Evolutionary conservation across 225 moss, liverwort and hornwort genomes (phyloP), one percentile per base, ranked within the genome.

Genomic region (Neckera pumila): DNA sequence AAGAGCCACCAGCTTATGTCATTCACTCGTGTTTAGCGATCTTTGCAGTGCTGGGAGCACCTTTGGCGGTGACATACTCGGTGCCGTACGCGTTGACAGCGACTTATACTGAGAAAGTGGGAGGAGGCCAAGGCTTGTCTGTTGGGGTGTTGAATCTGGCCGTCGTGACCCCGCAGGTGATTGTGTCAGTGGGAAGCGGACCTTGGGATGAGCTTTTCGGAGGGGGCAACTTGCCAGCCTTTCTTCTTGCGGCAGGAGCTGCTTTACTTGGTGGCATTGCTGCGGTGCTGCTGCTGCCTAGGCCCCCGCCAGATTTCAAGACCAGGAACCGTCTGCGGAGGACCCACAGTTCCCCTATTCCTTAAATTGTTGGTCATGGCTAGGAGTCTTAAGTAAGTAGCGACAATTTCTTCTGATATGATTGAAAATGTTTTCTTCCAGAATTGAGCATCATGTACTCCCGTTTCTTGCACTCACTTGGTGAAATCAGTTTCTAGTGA

Each of bases 111-210:
- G 96, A 94, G 86, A 98, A 94, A 86, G 91, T 93, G 26, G 98
- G 98, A 69, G 96, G 96, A n/a, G 98, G 98, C 4, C 98, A 98
- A 94, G 98, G 97, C 25, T 73, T 98, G 66, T 95, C 98, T 7
- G 95, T 96, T 83, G 98, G 98, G 34, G 96, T 98, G 60, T 86
- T 98, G 85, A 98, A 96, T 84, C 92, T 98, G 33, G 96, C 96
- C 20, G 96, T 98, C 33, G 96, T 96, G 22, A 91, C 90, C 14
- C 96, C 95, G 21, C 98, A 98, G 90, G 93, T 98, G 74, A 8
- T 96, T 40, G 93, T 98, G 14, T 98, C 98, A 5, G 61, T 98
- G 28, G 96, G 95, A 67, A 94, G 94, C 76, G 96, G 98, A 43
- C 98, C 96, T 18, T 96, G 96, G 93, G 98, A 98, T 89, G 96